Conservation (phyloP, 2,329 filamentous ascomycete genomes). For the Aspergillus sergii region DNA sequence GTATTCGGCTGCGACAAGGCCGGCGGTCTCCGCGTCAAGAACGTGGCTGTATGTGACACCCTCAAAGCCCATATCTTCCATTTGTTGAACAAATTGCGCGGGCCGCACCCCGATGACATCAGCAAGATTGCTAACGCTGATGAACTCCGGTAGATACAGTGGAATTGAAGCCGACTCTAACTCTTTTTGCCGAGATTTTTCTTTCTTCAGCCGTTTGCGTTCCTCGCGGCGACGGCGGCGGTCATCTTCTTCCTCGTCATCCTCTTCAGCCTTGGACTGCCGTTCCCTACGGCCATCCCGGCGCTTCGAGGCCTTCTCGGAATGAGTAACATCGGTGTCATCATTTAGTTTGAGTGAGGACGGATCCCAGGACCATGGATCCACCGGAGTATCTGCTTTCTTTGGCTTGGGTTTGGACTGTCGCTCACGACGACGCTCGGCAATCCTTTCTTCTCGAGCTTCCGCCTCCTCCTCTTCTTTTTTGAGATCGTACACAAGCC, state of each 20-base stretch:
- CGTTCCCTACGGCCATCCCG: constrained; percentile 27
- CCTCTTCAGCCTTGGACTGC: constrained; percentile 31
- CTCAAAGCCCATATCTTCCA: constrained; percentile 87
- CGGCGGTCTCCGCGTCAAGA: constrained; percentile 86
- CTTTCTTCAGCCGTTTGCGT: constrained; percentile 45
- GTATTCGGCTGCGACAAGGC: constrained; percentile 87
- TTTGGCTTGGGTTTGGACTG: constrained; percentile 4
- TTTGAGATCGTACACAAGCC: constrained; percentile 4
- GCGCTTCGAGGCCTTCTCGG: constrained; percentile 27
- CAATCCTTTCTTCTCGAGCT: background rate
- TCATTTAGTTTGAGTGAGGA: constrained; percentile 26
- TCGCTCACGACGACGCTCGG: constrained; percentile 1
- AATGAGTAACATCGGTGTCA: constrained; percentile 6
- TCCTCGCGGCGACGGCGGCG: constrained; percentile 36
- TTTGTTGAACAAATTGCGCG: constrained; percentile 70
- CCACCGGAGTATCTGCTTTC: constrained; percentile 14
- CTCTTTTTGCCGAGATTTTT: constrained; percentile 45
- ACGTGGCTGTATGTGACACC: constrained; percentile 80
- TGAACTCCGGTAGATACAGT: constrained; percentile 85
- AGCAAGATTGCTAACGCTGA: constrained; percentile 83
- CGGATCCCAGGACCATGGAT: constrained; percentile 35
- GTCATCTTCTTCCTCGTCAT: constrained; percentile 41
- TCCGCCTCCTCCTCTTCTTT: constrained; percentile 6
- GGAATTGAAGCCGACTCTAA: constrained; percentile 51
- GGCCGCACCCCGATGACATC: constrained; percentile 71